Percentiles rank a stretch among this genome's conserved stretches.
Conservation (phyloP, 257 asterid species). For the Ballota nigra region DNA sequence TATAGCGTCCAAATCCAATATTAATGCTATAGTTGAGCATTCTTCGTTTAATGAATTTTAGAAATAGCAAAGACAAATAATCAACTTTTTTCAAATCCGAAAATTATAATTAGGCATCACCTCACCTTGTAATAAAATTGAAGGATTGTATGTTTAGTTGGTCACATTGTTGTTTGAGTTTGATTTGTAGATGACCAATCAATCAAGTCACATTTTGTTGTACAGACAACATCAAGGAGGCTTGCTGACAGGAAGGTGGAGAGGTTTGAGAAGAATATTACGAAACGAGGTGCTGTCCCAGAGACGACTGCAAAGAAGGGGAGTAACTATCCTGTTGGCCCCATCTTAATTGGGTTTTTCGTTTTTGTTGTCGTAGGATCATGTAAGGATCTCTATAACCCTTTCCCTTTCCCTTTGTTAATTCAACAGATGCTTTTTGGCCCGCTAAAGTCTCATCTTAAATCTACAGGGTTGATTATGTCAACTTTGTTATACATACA, state of each 20-base stretch:
- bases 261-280: conserved; percentile 90
- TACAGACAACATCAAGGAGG: conserved; percentile 90
- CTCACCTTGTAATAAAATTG: not conserved
- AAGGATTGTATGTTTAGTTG: not conserved
- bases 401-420: not conserved
- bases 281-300: conserved; percentile 76
- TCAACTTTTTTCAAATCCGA: not conserved
- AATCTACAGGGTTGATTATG: not conserved
- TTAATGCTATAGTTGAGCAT: not conserved
- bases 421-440: not conserved
- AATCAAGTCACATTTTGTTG: not conserved
- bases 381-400: conserved; percentile 22
- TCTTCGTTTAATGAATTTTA: not conserved
- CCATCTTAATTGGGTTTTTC: conserved; percentile 87
- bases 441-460: not conserved
- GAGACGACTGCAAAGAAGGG: conserved; percentile 82
- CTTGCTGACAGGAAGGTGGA: conserved; percentile 82
- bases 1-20: not conserved
- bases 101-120: not conserved
- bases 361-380: conserved; percentile 89
- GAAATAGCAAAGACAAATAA: not conserved
- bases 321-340: conserved; percentile 78
- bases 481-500: not conserved
- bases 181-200: no score
- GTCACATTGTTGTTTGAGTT: not conserved